These are phyloP conservation scores for Licmophora abbreviata DNA, from an alignment of 108 stramenopile species.

Conservation along the genomic window DNA sequence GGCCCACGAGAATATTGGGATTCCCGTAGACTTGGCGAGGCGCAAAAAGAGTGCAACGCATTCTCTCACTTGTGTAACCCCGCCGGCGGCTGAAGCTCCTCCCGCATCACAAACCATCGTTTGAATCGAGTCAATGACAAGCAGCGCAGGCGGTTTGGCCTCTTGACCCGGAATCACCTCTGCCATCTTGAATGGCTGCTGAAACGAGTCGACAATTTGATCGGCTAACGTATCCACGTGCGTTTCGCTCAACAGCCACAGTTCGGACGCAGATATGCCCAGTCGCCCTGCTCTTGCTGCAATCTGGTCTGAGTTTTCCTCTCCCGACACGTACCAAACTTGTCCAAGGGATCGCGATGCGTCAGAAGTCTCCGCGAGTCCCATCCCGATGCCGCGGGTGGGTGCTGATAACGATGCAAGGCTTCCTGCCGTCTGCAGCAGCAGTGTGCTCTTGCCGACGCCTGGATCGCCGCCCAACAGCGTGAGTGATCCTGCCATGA, in stretches of 20 bases:
- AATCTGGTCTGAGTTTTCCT: constrained; percentile 90
- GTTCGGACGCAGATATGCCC: constrained; percentile 40
- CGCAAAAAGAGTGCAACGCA: constrained; percentile 76
- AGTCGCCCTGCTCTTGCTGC: constrained; percentile 75
- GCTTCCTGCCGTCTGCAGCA: constrained; percentile 62
- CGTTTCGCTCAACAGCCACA: constrained; percentile 59
- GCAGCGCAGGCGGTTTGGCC: constrained; percentile 46
- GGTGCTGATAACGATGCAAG: constrained; percentile 44
- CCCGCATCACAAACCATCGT: constrained; percentile 80
- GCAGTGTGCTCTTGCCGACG: constrained; percentile 64
- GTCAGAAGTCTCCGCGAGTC: constrained; percentile 25
- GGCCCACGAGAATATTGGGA: constrained; percentile 90
- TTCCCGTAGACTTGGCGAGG: constrained; percentile 82
- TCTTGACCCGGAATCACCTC: constrained; percentile 14
- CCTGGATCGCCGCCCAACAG: constrained; percentile 93
- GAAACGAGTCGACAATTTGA: constrained; percentile 30
- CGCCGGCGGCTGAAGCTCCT: constrained; percentile 59
- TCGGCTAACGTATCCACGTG: constrained; percentile 58
- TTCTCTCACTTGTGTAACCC: constrained; percentile 84
- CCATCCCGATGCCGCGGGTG: constrained; percentile 63
- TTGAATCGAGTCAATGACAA: constrained; percentile 92
- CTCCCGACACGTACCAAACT: constrained; percentile 90
- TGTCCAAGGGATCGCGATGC: constrained; percentile 33
- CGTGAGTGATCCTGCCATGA: constrained; percentile 82
- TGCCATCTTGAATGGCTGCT: constrained; percentile 4